Evolutionary conservation across 2,329 filamentous ascomycete genomes (phyloP).

Genomic region (Geosmithia flava): DNA sequence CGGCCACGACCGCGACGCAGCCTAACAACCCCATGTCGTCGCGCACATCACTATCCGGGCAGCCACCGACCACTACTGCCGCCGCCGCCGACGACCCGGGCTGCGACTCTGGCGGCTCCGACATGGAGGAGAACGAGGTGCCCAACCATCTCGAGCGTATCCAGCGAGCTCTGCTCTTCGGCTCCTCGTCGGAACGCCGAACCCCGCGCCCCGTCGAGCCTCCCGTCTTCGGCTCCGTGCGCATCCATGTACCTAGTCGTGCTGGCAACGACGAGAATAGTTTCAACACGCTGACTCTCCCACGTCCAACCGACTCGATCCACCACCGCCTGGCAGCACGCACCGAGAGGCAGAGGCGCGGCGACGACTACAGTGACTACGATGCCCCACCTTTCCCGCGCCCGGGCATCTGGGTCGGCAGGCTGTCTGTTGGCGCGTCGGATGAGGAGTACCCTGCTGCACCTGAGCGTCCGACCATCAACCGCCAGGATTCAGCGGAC

Average conservation of each 20-base stretch:
- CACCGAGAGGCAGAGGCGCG: background rate
- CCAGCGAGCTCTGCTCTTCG: background rate
- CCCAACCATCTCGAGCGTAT: background rate
- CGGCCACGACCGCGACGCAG: slow-evolving; percentile 25
- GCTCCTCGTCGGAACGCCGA: background rate
- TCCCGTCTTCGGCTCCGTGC: background rate
- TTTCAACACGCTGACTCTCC: background rate
- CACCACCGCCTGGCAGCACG: background rate
- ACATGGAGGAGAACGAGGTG: slow-evolving; percentile 36
- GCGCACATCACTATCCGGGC: slow-evolving; percentile 12
- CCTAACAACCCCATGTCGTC: slow-evolving; percentile 23
- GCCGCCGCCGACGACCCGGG: slow-evolving; percentile 23
- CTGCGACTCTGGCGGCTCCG: slow-evolving; percentile 41
- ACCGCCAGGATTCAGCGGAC: slow-evolving; percentile 4
- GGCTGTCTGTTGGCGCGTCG: background rate
- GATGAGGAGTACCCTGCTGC: background rate
- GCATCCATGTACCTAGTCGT: background rate
- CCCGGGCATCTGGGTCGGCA: background rate
- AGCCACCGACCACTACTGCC: background rate
- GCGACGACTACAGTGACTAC: background rate
- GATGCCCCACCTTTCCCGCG: background rate
- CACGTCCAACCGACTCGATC: background rate
- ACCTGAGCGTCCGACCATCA: background rate
- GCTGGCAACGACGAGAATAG: background rate
- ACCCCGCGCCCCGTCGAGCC: background rate